phyloP scores from a whole-genome alignment of 768 basidiomycete species.

The Naematelia encephala region DNA sequence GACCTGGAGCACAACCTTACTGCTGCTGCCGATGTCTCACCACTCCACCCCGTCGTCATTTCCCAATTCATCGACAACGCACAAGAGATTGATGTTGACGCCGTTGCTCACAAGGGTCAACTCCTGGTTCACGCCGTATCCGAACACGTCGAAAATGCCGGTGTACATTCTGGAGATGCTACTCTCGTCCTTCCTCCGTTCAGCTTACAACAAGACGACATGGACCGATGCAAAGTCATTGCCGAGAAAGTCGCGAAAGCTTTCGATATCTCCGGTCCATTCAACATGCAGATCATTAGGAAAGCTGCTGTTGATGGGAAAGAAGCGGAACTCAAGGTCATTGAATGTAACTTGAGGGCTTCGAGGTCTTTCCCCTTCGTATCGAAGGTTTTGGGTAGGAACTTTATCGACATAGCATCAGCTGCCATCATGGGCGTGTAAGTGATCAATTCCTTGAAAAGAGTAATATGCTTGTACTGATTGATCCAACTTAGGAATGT shows the following conservation, averaged over 20 bases:
- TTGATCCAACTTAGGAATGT: slow-evolving; percentile 74
- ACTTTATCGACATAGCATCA: slow-evolving; percentile 87
- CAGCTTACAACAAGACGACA: slow-evolving; percentile 69
- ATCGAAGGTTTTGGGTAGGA: slow-evolving; percentile 93
- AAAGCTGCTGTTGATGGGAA: slow-evolving; percentile 58
- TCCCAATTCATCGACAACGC: slow-evolving; percentile 98
- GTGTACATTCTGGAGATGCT: slow-evolving; percentile 97
- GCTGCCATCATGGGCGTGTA: slow-evolving; percentile 52
- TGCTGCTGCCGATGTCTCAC: slow-evolving; percentile 94
- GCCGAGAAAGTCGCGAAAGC: slow-evolving; percentile 91
- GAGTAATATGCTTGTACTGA: no score
- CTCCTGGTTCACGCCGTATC: slow-evolving; percentile 94
- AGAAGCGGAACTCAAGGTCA: slow-evolving; percentile 81
- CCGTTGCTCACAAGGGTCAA: slow-evolving; percentile 86
- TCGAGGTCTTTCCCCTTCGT: slow-evolving; percentile 99
- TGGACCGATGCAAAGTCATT: slow-evolving; percentile 84
- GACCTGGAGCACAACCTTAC: slow-evolving; percentile 87
- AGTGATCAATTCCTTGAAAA: no score
- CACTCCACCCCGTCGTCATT: slow-evolving; percentile 95
- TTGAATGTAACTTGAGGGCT: slow-evolving; percentile 97
- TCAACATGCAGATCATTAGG: slow-evolving; percentile 99
- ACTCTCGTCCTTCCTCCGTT: slow-evolving; percentile 95
- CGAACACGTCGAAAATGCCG: slow-evolving; percentile 97
- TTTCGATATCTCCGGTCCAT: slow-evolving; percentile 95
- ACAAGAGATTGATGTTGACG: slow-evolving; percentile 97